Conservation (phyloP, 2,329 filamentous ascomycete genomes). For the Aaosphaeria pasadenensis region DNA sequence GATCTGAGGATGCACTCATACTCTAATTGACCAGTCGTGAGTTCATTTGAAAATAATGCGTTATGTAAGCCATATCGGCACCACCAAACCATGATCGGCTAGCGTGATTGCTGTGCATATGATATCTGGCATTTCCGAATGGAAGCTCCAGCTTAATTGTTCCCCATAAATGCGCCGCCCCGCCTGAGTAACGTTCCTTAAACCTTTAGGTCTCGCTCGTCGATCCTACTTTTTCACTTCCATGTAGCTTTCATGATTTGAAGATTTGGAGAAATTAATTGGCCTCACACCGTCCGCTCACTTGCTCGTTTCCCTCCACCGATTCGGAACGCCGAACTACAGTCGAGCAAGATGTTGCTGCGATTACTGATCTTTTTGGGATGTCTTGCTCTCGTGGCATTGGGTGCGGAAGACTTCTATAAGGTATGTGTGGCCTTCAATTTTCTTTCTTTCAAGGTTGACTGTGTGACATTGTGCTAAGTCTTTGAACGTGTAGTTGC, state of each 20-base stretch:
- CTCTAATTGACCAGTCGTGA: too few relatives aligned
- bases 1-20: too few relatives aligned
- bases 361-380: conserved; percentile 42
- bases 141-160: conserved; percentile 2
- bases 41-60: too few relatives aligned
- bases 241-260: conserved; percentile 11
- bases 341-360: conserved; percentile 39
- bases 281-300: conserved; percentile 14
- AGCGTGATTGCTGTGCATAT: neutral
- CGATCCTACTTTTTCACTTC: conserved; percentile 3
- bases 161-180: conserved; percentile 7
- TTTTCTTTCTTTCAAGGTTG: neutral
- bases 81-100: too few relatives aligned
- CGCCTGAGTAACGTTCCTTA: neutral
- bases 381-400: conserved; percentile 42
- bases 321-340: conserved; percentile 3
- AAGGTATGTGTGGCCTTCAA: conserved; percentile 53
- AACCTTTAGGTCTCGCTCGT: conserved; percentile 1
- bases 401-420: conserved; percentile 69
- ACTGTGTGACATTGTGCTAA: conserved; percentile 1
- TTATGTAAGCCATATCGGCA: too few relatives aligned
- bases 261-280: conserved; percentile 1
- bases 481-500: conserved; percentile 54
- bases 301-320: conserved; percentile 5
- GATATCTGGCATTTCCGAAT: conserved; percentile 9